Evolutionary conservation across 2,329 filamentous ascomycete species (phyloP).

Genomic region (Pseudocercospora musae): DNA sequence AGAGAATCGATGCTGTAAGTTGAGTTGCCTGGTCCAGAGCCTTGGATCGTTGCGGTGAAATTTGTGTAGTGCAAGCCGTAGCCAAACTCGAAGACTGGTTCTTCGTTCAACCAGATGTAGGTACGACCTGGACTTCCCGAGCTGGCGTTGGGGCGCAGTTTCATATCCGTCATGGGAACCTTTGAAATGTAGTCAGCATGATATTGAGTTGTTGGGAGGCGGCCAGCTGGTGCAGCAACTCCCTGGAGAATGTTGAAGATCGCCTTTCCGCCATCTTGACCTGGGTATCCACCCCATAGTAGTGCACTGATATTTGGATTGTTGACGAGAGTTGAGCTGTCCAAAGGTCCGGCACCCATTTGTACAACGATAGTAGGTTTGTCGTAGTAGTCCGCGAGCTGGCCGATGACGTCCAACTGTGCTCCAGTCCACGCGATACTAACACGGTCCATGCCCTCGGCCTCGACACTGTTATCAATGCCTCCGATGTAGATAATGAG

Average conservation of each 20-base stretch:
- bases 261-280: constrained; percentile 57
- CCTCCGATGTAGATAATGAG: constrained; percentile 56
- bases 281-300: constrained; percentile 59
- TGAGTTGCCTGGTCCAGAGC: constrained; percentile 4
- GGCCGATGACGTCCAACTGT: constrained; percentile 51
- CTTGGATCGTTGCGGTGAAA: constrained; percentile 39
- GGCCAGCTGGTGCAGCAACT: constrained; percentile 49
- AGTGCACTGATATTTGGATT: constrained; percentile 51
- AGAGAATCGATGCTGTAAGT: constrained; percentile 39
- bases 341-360: constrained; percentile 52
- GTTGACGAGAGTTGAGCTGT: constrained; percentile 49
- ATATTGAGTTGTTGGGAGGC: constrained; percentile 56
- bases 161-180: constrained; percentile 56
- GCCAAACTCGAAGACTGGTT: constrained; percentile 54
- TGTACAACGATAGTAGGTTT: constrained; percentile 55
- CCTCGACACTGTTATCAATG: constrained; percentile 52
- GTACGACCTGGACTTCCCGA: constrained; percentile 52
- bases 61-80: constrained; percentile 58
- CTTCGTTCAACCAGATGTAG: constrained; percentile 56
- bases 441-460: constrained; percentile 52
- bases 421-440: constrained; percentile 51
- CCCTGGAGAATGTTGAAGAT: constrained; percentile 55
- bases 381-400: constrained; percentile 41
- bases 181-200: constrained; percentile 50
- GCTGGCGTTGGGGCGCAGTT: constrained; percentile 45